Percentiles rank a stretch among this genome's conserved stretches.
phyloP scores from a whole-genome alignment of 768 basidiomycete genomes.

The Russula olivacea region DNA sequence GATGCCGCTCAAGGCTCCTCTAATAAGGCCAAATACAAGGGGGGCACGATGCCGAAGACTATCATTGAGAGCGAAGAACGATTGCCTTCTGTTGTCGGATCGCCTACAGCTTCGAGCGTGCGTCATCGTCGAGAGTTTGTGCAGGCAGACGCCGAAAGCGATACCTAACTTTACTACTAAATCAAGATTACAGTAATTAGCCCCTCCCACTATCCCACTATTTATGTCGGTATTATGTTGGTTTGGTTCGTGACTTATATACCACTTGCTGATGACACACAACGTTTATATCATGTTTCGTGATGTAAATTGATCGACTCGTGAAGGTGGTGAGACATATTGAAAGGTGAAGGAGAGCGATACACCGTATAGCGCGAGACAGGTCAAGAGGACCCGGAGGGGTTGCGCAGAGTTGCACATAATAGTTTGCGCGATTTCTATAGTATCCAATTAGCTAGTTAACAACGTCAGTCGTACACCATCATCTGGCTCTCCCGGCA shows the following conservation, averaged over 20 bases:
- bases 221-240: not conserved
- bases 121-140: constrained; percentile 19
- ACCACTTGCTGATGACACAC: constrained; percentile 18
- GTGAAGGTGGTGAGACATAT: constrained; percentile 1
- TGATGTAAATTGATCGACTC: constrained; percentile 16
- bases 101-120: not conserved
- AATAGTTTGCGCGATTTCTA: constrained; percentile 21
- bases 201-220: not conserved
- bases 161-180: not conserved
- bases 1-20: constrained; percentile 8
- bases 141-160: constrained; percentile 6
- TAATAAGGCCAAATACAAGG: constrained; percentile 38
- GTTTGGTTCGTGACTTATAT: constrained; percentile 15
- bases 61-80: constrained; percentile 43
- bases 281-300: constrained; percentile 1
- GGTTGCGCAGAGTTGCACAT: constrained; percentile 19
- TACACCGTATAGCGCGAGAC: constrained; percentile 6
- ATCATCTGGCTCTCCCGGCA: constrained; percentile 11
- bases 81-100: not conserved
- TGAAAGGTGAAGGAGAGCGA: not conserved
- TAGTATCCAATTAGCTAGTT: constrained; percentile 22
- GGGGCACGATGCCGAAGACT: constrained; percentile 40
- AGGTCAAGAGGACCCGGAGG: not conserved
- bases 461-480: constrained; percentile 19
- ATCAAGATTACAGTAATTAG: not conserved